Percentiles rank a stretch among this genome's conserved stretches.
Evolutionary conservation across 768 basidiomycete species (phyloP).

Genomic region (Tylopilus balloui): DNA sequence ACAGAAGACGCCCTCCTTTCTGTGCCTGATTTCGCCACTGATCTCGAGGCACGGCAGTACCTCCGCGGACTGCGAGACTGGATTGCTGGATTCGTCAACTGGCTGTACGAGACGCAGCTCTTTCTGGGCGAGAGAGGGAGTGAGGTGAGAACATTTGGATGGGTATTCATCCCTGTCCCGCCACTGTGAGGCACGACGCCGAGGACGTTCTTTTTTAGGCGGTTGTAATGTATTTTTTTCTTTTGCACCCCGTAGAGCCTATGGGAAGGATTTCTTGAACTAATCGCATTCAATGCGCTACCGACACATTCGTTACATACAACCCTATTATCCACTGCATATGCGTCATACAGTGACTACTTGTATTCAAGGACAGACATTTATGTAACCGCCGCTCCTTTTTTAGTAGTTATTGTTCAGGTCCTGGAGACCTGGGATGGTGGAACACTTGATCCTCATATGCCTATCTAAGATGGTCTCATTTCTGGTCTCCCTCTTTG

Average conservation of each 20-base stretch:
- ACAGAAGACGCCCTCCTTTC: conserved; percentile 21
- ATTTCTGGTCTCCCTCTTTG: no score
- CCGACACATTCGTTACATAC: background rate
- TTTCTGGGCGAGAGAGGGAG: conserved; percentile 55
- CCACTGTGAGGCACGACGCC: background rate
- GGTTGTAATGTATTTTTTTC: background rate
- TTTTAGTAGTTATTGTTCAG: background rate
- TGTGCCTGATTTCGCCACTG: conserved; percentile 8
- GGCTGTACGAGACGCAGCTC: conserved; percentile 60
- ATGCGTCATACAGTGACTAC: background rate
- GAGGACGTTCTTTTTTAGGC: background rate
- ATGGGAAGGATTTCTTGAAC: conserved; percentile 10
- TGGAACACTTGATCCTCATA: no score
- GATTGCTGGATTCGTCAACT: conserved; percentile 56
- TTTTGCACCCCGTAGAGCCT: background rate
- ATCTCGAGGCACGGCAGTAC: conserved; percentile 35
- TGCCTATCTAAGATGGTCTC: no score
- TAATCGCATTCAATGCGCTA: background rate
- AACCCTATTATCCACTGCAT: background rate
- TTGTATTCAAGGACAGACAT: no score
- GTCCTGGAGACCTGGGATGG: background rate
- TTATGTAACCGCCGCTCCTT: no score
- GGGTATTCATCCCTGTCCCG: conserved; percentile 47
- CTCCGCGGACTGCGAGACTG: conserved; percentile 51
- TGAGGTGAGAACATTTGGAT: conserved; percentile 56